Evolutionary conservation across 345 rosid genomes (phyloP).

Genomic region (Acer campestre): DNA sequence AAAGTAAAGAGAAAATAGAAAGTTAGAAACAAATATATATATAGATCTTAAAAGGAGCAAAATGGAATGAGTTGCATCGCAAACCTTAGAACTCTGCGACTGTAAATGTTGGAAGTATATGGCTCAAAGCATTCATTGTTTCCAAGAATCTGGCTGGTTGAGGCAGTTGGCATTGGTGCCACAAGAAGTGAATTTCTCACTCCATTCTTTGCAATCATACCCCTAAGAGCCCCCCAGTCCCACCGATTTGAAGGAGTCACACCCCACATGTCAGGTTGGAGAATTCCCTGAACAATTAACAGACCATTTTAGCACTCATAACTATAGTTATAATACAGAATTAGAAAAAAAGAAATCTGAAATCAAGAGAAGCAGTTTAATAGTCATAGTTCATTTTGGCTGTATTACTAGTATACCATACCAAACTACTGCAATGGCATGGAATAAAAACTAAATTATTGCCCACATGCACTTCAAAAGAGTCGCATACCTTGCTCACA

Average conservation of each 20-base stretch:
- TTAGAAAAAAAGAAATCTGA: not conserved
- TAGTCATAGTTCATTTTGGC: not conserved
- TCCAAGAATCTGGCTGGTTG: conserved; percentile 97
- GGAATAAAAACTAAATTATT: not conserved
- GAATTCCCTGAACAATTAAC: conserved; percentile 60
- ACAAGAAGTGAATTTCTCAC: conserved; percentile 88
- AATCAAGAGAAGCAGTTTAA: not conserved
- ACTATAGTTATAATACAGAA: not conserved
- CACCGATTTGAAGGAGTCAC: conserved; percentile 69
- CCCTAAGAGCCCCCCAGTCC: conserved; percentile 75
- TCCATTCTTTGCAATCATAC: conserved; percentile 67
- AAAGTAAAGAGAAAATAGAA: conserved; percentile 1
- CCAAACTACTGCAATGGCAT: not conserved
- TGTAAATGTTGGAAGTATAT: conserved; percentile 86
- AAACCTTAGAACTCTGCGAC: conserved; percentile 90
- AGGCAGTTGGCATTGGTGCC: conserved; percentile 98
- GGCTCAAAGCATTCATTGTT: conserved; percentile 97
- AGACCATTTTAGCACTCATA: conserved; percentile 1
- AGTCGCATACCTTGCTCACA: conserved; percentile 76
- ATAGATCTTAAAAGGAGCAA: not conserved
- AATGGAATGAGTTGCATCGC: not conserved
- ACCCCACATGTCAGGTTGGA: conserved; percentile 98
- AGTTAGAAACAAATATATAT: not conserved
- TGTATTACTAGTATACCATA: not conserved
- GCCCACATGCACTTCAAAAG: not conserved